Evolutionary conservation across 208 protist species (phyloP), one percentile per base, ranked within the genome.

Genomic region (Leishmania gerbilli): DNA sequence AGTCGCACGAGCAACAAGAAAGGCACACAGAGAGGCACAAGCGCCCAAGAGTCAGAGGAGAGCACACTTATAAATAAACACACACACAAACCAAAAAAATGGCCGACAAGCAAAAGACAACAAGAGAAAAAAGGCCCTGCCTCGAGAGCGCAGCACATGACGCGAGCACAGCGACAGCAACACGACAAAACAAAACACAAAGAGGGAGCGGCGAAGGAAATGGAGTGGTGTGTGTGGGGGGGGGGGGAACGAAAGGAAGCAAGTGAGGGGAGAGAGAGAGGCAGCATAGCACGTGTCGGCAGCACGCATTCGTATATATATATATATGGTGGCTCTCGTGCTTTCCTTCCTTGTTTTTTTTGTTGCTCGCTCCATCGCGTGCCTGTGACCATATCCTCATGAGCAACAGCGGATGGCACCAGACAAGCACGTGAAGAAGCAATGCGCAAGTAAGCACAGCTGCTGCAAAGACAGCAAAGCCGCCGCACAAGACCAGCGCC

Each of bases 401-500:
- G 62, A 34, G 62, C 31, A 68, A 40, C 31, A 21, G 31, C 15
- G 7, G 40, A 19, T 68, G 62, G 62, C 31, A 68, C 31, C n/a
- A 31, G 62, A 40, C 2, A 45, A 76, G 75, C 40, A 77, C 37
- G 76, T 21, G 80, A 47, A 55, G 77, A 77, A 80, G 58, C 31
- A 69, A 68, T 60, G 55, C 34, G 47, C 31, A 55, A 42, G 17
- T 47, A 53, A 8, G 51, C 40, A 13, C 6, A 37, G n/a, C 19
- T 37, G 21, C 19, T 3, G 11, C 34, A 34, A 3, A 19, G 31
- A 68, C 3, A 68, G 17, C 62, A 68, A 40, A 4, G 1, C 62
- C 62, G 62, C 31, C 62, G 31, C 62, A 13, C 62, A 68, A 31
- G 31, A 40, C 13, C 31, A 68, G 31, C 13, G 15, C 62, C 31